Evolutionary conservation across 2,329 filamentous ascomycete genomes (phyloP), one percentile per base, ranked within the genome.

Genomic region (Apiospora pterosperma): DNA sequence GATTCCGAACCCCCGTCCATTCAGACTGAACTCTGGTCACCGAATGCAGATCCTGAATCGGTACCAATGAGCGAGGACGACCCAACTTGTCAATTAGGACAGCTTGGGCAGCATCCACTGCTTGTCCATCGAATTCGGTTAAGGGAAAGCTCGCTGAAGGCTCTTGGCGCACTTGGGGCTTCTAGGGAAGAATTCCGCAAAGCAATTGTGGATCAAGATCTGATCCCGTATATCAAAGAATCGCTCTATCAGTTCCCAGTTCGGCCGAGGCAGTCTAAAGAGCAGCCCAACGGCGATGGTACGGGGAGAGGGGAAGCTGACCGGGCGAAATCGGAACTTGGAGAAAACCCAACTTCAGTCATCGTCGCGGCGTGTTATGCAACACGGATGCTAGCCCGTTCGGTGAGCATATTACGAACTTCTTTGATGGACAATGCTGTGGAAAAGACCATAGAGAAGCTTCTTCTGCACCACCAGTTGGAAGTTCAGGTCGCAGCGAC

Each of bases 401-500:
- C 93, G 1, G 90, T 97, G 25, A 92, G 88, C 74, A 89, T 95
- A 52, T 80, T 98, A 21, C 84, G 96, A 61, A 98, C 96, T 3
- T 91, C 90, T 61, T 80, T 99, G 59, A 92, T 97, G 65, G 96
- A 99, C 76, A 88, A 92, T 66, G 91, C 89, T 6, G 90, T 97
- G 61, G 90, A 91, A 2, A 85, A 88, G 69, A 94, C 94, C 4
- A 80, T 97, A 8, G 90, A 94, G 69, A 82, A 83, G 36, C 87
- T 97, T 58, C 82, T 98, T 68, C 88, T 84, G 64, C 91, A 96
- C 76, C 83, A 85, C 7, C 88, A 96, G 69, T 79, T 92, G 36
- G 89, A 95, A 62, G 89, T 98, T 5, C 91, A 94, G 74, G 90
- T 96, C 73, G 93, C 93, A 60, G 93, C 95, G 6, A 96, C 93